These are phyloP conservation scores for Jackrogersella minutella DNA, from an alignment of 495 filamentous ascomycete species.

Conservation along the genomic window DNA sequence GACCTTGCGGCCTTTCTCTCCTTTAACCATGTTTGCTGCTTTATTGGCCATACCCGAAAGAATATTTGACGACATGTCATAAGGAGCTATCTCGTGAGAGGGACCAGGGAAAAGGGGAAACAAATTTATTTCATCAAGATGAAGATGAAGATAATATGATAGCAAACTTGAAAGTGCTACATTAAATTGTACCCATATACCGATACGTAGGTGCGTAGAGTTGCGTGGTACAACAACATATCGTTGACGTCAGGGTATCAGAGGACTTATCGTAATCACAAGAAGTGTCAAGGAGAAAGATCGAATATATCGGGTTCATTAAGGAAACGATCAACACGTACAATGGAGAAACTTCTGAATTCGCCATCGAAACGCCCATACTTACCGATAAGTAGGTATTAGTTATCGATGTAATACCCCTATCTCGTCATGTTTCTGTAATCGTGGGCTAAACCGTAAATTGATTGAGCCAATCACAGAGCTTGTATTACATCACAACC, in stretches of 20 bases:
- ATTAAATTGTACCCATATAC: too few relatives aligned
- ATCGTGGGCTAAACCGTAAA: conserved; percentile 9
- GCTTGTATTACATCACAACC: conserved; percentile 17
- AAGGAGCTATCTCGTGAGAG: background rate
- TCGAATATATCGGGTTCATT: too few relatives aligned
- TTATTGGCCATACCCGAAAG: conserved; percentile 27
- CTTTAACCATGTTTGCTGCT: conserved; percentile 39
- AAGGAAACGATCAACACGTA: too few relatives aligned
- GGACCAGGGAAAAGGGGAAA: background rate
- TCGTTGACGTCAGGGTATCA: conserved; percentile 35
- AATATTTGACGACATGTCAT: conserved; percentile 30
- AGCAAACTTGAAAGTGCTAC: background rate
- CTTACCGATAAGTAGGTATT: too few relatives aligned
- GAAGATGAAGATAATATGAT: too few relatives aligned
- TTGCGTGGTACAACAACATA: conserved; percentile 7
- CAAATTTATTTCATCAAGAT: background rate
- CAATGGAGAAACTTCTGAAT: too few relatives aligned
- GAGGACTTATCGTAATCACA: too few relatives aligned
- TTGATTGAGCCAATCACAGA: conserved; percentile 16
- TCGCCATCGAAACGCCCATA: too few relatives aligned
- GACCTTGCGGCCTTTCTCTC: conserved; percentile 48
- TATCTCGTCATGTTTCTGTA: conserved; percentile 36
- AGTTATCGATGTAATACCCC: conserved; percentile 29
- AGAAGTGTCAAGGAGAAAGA: too few relatives aligned
- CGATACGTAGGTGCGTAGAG: background rate